Base-by-base conservation (phyloP, 1,284 basidiomycete species). In the Pseudozyma hubeiensis region DNA sequence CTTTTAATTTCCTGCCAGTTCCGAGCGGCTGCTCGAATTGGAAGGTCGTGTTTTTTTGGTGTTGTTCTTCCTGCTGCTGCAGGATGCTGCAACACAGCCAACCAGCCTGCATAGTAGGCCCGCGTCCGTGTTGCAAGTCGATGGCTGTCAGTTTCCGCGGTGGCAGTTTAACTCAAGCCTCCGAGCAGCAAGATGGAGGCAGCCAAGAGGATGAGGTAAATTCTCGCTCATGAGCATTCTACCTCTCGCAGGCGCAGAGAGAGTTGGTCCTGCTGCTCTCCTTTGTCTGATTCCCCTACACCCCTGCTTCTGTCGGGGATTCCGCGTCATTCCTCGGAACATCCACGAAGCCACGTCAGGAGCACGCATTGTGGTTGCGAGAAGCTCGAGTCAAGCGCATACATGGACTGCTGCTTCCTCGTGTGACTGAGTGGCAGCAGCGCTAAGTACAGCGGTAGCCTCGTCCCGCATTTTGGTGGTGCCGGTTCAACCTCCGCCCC, bases 101-200 rank as follows among this genome's bases (percentile, higher is more conserved):
- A 24, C 24, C 24, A 41, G 16, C 39, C 16, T 41, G 39, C 39
- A 41, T 41, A n/a, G n/a, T 1, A 24, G 8, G n/a, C 40, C 11
- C 24, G 24, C 24, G 40, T 41, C 40, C 16, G 19, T 44, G 43
- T 19, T 44, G 43, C 8, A 19, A 44, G 43, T 24, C 19, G 8
- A 7, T 9, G 43, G 61, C 53, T 63, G 61, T 63, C 61, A 49
- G 53, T 30, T 56, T 63, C 53, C 24, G 61, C 61, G 40, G 41
- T 17, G 17, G 14, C 6, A 3, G 40, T 16, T 14, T 14, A 4
- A 4, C 14, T 13, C 35, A 37, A 37, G 8, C 30, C 39, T 16
- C 43, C 0, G 7, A 16, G 48, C 31, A 58, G 24, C 30, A 29
- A 37, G 35, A 37, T 37, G 35, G n/a, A 13, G n/a, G 40, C 7